Evolutionary conservation across 306 rosid genomes (phyloP), one percentile per base, ranked within the genome.

Genomic region (Leucaena leucocephala): DNA sequence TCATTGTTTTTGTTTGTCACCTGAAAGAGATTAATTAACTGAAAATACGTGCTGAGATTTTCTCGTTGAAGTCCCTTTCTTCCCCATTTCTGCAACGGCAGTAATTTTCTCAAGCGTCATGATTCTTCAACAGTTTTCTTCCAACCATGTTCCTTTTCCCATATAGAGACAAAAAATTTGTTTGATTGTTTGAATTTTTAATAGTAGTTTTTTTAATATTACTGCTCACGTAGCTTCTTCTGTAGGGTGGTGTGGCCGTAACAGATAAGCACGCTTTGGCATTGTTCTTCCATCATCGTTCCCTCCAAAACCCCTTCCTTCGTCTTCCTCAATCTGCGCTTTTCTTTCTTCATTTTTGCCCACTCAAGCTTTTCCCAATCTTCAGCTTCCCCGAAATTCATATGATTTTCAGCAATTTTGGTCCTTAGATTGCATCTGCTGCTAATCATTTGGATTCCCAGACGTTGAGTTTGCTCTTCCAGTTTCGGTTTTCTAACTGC

Each of bases 251-350:
- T 42, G 50, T 82, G 87, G 83, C 91, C 79, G 87, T 87, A 85
- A 84, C 85, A 89, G 89, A 88, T 87, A 68, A 84, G 87, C 89
- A 86, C 91, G 83, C 85, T 90, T 90, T 79, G 86, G 87, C 86
- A 86, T 27, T 6, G 17, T n/a, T 46, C 10, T 45, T 46, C 52
- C 62, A 13, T 88, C 91, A 77, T 85, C 84, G 78, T 90, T 85
- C 88, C 88, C 88, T 89, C 90, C 90, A 86, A 27, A 27, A 79
- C 83, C 2, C 82, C 52, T 27, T 27, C 58, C 36, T 78, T 57
- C 52, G 40, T 83, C 86, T 19, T 67, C 71, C 38, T 22, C 81
- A 45, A 67, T 19, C 13, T 6, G 13, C 78, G 42, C 85, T 72
- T 67, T 80, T 7, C 80, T 54, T 8, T 71, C 71, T 79, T 21